Percentiles rank a stretch among this genome's conserved stretches.
These are phyloP conservation scores for Fusarium sp. DNA, from an alignment of 2,329 filamentous ascomycete genomes.

Conservation along the genomic window DNA sequence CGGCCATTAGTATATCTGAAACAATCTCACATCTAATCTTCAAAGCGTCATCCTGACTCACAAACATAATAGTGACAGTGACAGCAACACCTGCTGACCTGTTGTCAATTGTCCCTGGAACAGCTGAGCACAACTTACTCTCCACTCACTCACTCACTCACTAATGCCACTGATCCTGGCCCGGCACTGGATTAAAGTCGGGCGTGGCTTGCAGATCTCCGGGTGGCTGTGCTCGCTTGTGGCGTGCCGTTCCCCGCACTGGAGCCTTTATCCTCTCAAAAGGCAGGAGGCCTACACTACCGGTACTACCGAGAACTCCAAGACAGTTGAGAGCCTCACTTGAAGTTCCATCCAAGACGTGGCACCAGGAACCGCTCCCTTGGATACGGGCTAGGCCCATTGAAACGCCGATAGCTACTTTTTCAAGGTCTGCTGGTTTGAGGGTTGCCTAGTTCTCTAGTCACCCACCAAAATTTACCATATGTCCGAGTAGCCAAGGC, in stretches of 20 bases:
- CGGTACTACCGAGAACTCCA: constrained; percentile 12
- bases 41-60: not conserved
- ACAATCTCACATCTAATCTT: not conserved
- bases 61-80: not conserved
- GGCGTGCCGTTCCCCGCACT: constrained; percentile 13
- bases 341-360: constrained; percentile 30
- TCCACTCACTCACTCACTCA: constrained; percentile 21
- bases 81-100: constrained; percentile 4
- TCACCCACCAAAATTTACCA: constrained; percentile 5
- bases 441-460: not conserved
- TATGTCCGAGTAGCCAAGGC: not conserved
- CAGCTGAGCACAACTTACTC: constrained; percentile 34
- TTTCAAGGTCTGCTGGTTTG: not conserved
- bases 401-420: constrained; percentile 4
- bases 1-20: not conserved
- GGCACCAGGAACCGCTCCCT: constrained; percentile 32
- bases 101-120: constrained; percentile 31
- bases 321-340: constrained; percentile 27
- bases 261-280: not conserved
- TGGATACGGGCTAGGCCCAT: constrained; percentile 8
- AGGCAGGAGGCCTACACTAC: constrained; percentile 32
- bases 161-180: constrained; percentile 33
- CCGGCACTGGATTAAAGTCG: constrained; percentile 11
- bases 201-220: constrained; percentile 34
- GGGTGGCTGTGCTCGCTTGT: constrained; percentile 33